Evolutionary conservation across 768 basidiomycete species (phyloP), one percentile per base, ranked within the genome.

Genomic region (Tulasnella calospora): DNA sequence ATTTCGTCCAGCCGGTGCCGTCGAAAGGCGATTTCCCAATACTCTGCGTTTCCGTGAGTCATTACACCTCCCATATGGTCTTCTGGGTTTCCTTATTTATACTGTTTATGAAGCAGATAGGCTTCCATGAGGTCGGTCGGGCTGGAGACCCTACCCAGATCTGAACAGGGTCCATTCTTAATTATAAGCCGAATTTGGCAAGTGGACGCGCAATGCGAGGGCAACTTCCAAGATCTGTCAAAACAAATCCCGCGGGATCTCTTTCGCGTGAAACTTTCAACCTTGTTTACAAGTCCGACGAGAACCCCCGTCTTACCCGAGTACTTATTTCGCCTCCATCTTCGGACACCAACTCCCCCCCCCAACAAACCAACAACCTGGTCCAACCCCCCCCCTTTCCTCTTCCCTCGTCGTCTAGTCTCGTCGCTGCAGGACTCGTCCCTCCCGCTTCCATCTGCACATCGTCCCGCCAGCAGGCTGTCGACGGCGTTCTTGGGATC

Each of bases 221-320:
- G 13, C n/a, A 67, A 27, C 61, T 67, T 67, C 61, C 30, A 67
- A 67, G 61, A 67, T 67, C 61, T 67, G 61, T 67, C 61, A 67
- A 67, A 67, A 67, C 61, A 67, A 67, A 30, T 13, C 7, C 8
- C 61, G 33, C 61, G 27, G 33, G 15, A 27, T 57, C 4, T 67
- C 61, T 67, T 67, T 67, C 61, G n/a, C 61, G n/a, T 30, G 33
- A 44, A 27, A 57, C 23, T n/a, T 57, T 9, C 9, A 67, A 67
- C 38, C 38, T 40, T 40, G 23, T 51, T 23, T 19, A 23, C 21
- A 51, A 51, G 21, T 21, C 47, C 47, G 47, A 51, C 21, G 2
- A 23, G 47, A 9, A 51, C 21, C 47, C 47, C 47, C 47, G 21
- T 21, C 23, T 51, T 51, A 46, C 12, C 46, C 1, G 47, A 51